Base-by-base conservation (phyloP, 495 filamentous ascomycete species). In the Penicillium riverlandense region DNA sequence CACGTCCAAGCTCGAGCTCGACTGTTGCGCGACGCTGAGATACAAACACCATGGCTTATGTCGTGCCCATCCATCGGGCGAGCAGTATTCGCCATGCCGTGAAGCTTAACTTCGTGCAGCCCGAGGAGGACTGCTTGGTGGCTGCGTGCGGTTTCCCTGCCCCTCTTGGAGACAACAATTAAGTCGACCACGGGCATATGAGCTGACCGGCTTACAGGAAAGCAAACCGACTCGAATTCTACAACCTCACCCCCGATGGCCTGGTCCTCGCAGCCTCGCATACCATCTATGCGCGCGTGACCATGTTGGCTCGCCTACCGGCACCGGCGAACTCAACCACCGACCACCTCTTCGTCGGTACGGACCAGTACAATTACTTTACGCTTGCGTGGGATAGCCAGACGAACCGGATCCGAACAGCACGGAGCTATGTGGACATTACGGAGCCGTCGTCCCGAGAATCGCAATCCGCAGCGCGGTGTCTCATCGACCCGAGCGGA, bases 271-370 rank as follows among this genome's bases (percentile, higher is more conserved):
- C 68, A 2, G 72, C 82, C 46, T 82, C 84, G 6, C 79, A 78
- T 52, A 64, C 75, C 39, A 65, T 99, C 40, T 90, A 88, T 57
- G 94, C 90, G 53, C 82, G 80, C 52, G 80, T 97, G 41, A 82
- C 85, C 0, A 88, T 96, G 68, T 78, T 99, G 34, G 80, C 89
- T 45, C 85, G 83, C 50, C 71, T 99, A 13, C 65, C 67, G 1
- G 80, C 78, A 1, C 92, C 90, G 10, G 74, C 76, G 13, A 75
- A 84, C 53, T 78, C 86, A 12, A 57, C 69, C 6, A 90, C 83
- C 8, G 90, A 96, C 50, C 80, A 97, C 52, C 79, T 99, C 51
- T 95, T 99, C 59, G 75, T 99, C 48, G 91, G 87, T 29, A 96
- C 92, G 9, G 84, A 95, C 56, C 82, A 86, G 42, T 86, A 83